A percentile compares a stretch with the other conserved stretches of the same genome.
These are phyloP conservation scores for Lavandula angustifolia DNA, from an alignment of 257 asterid genomes.

Conservation along the genomic window DNA sequence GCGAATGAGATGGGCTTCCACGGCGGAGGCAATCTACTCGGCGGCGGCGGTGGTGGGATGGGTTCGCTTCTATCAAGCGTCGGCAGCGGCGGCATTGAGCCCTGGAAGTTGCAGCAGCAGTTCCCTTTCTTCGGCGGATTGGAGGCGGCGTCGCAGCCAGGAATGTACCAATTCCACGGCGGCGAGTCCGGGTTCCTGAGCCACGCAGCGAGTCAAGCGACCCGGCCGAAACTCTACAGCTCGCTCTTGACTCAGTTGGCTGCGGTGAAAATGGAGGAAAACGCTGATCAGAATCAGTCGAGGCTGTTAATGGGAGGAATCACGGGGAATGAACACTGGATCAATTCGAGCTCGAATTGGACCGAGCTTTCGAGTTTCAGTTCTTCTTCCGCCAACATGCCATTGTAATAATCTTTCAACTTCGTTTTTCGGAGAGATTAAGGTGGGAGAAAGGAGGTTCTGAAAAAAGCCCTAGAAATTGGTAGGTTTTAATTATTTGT, in stretches of 20 bases:
- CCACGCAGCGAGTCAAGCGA: slow-evolving; percentile 32
- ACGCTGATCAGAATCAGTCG: slow-evolving; percentile 45
- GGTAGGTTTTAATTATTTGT: slow-evolving; percentile 31
- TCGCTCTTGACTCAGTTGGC: slow-evolving; percentile 56
- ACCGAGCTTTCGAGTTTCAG: slow-evolving; percentile 69
- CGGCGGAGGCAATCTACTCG: slow-evolving; percentile 37
- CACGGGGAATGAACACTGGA: slow-evolving; percentile 48
- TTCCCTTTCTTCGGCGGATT: slow-evolving; percentile 63
- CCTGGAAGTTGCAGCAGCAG: slow-evolving; percentile 66
- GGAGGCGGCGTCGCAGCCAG: slow-evolving; percentile 33
- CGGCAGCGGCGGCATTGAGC: slow-evolving; percentile 47
- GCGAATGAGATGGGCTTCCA: slow-evolving; percentile 47
- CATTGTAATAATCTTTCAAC: slow-evolving; percentile 23
- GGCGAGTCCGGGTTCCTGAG: slow-evolving; percentile 41
- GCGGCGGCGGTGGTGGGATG: slow-evolving; percentile 37
- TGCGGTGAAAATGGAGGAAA: slow-evolving; percentile 72
- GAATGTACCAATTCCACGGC: slow-evolving; percentile 47
- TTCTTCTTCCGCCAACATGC: slow-evolving; percentile 69
- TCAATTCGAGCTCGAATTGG: slow-evolving; percentile 46
- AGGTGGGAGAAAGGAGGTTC: background rate
- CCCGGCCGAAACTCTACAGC: slow-evolving; percentile 47
- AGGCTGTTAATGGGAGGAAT: slow-evolving; percentile 56
- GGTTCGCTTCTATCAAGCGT: slow-evolving; percentile 41
- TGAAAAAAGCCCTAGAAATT: slow-evolving; percentile 45
- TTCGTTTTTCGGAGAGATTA: background rate